These are phyloP conservation scores for Dothideomycetes sp. DNA, from an alignment of 2,329 filamentous ascomycete species.

Conservation along the genomic window DNA sequence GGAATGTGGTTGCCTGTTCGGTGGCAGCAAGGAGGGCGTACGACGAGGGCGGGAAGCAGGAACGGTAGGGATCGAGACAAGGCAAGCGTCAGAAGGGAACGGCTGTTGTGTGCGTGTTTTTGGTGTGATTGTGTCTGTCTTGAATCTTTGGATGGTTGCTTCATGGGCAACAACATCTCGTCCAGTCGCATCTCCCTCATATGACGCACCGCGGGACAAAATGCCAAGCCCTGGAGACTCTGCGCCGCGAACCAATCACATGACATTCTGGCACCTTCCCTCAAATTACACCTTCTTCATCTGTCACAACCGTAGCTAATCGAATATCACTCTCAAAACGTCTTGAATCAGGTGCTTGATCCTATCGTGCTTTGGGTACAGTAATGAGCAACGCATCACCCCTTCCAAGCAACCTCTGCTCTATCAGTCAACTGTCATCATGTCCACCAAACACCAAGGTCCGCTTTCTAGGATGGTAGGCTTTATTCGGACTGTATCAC, in stretches of 20 bases:
- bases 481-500: slow-evolving; percentile 16
- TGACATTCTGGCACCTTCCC: background rate
- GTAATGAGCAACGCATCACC: slow-evolving; percentile 32
- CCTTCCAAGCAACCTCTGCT: slow-evolving; percentile 46
- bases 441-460: slow-evolving; percentile 62
- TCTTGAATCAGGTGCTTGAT: too few relatives aligned
- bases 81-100: too few relatives aligned
- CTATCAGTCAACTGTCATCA: slow-evolving; percentile 37
- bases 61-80: too few relatives aligned
- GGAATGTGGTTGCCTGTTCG: background rate
- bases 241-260: background rate
- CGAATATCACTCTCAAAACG: too few relatives aligned
- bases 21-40: too few relatives aligned
- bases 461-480: slow-evolving; percentile 85
- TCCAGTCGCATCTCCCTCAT: background rate
- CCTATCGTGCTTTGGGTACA: too few relatives aligned
- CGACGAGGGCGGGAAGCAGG: too few relatives aligned
- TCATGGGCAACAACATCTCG: too few relatives aligned
- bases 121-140: too few relatives aligned
- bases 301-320: background rate
- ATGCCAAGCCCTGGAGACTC: slow-evolving; percentile 7
- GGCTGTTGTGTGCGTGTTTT: too few relatives aligned
- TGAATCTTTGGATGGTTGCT: too few relatives aligned
- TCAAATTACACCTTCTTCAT: background rate
- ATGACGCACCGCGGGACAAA: slow-evolving; percentile 7